Conservation (phyloP, 176 grass and related monocot genomes). For the Panicum miliaceum region DNA sequence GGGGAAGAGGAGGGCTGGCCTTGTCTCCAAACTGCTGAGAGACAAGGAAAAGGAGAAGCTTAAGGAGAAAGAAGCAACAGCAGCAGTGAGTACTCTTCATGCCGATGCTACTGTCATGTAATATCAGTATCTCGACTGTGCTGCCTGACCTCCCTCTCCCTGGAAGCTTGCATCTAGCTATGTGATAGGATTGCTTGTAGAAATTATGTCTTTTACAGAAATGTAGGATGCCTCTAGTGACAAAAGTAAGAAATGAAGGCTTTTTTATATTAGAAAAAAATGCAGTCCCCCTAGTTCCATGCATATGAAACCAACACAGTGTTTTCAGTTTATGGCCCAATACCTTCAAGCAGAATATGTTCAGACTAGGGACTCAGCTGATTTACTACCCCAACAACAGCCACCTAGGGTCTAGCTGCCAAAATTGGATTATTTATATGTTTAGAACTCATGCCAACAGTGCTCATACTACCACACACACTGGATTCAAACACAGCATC, state of each 20-base stretch:
- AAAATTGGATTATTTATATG: background rate
- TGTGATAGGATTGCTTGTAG: background rate
- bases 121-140: background rate
- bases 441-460: background rate
- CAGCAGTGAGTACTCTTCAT: slow-evolving; percentile 32
- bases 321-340: background rate
- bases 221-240: slow-evolving; percentile 9
- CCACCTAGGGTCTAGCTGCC: background rate
- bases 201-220: background rate
- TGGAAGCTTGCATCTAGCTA: background rate
- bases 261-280: background rate
- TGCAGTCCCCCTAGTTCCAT: background rate
- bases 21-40: slow-evolving; percentile 49
- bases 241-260: background rate
- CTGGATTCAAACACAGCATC: background rate
- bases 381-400: background rate
- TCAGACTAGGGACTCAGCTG: background rate
- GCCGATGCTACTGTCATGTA: background rate
- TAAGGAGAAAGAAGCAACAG: slow-evolving; percentile 29
- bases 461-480: background rate
- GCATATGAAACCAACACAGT: background rate
- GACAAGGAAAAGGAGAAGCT: slow-evolving; percentile 47
- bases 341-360: background rate
- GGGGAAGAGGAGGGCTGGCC: slow-evolving; percentile 55
- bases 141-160: slow-evolving; percentile 10